Conservation (phyloP, 345 rosid genomes). For the Bruguiera gymnorhiza region DNA sequence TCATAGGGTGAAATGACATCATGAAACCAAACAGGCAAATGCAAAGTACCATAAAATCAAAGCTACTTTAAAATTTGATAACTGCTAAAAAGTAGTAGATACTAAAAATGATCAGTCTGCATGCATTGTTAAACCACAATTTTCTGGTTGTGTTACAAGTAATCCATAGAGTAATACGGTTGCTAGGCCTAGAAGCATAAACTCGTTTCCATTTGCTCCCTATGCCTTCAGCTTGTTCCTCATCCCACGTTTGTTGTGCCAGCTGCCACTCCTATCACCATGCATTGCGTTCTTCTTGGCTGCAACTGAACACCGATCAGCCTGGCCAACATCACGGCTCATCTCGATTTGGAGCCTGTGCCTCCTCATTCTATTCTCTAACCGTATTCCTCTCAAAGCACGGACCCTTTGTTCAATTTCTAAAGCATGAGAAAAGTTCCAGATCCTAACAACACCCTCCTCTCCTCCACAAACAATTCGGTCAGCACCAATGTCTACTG, state of each 20-base stretch:
- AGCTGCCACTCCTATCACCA: constrained; percentile 49
- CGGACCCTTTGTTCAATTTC: constrained; percentile 64
- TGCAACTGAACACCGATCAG: constrained; percentile 67
- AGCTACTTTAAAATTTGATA: background rate
- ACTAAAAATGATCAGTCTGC: background rate
- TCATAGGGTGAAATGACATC: too few relatives aligned
- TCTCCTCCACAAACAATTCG: constrained; percentile 89
- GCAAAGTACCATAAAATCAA: constrained; percentile 3
- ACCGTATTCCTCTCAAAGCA: constrained; percentile 58
- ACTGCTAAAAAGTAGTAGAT: background rate
- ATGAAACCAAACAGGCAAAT: background rate
- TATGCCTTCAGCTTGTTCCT: constrained; percentile 70
- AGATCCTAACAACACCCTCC: constrained; percentile 76
- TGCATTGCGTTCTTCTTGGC: constrained; percentile 67
- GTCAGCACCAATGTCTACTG: constrained; percentile 80
- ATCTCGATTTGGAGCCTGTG: constrained; percentile 65
- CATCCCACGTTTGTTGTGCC: constrained; percentile 61
- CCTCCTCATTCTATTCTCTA: constrained; percentile 80
- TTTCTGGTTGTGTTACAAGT: constrained; percentile 1
- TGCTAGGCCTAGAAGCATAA: background rate
- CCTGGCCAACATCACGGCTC: constrained; percentile 49
- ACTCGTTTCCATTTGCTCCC: constrained; percentile 9
- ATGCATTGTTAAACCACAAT: background rate
- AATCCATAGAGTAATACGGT: background rate
- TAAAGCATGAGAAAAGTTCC: constrained; percentile 84